Evolutionary conservation across 306 rosid genomes (phyloP).

Genomic region (Rosa lucieae): DNA sequence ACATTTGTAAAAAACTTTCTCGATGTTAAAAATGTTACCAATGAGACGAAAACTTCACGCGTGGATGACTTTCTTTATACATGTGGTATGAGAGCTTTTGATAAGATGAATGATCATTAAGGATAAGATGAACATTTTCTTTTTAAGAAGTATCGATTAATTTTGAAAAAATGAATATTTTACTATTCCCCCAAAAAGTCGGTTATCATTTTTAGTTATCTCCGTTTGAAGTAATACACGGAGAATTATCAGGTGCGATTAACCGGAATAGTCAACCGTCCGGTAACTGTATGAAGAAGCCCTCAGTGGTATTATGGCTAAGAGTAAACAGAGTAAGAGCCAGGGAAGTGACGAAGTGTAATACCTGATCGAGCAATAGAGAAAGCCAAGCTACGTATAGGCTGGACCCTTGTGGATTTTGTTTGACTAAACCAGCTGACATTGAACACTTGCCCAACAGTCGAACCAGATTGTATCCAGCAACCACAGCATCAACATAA

Average conservation of each 20-base stretch:
- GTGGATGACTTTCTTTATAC: too few species aligned
- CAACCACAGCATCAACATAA: conserved; percentile 49
- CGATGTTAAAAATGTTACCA: too few species aligned
- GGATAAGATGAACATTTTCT: too few species aligned
- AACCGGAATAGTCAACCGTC: neutral
- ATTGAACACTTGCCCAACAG: conserved; percentile 31
- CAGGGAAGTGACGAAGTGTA: neutral
- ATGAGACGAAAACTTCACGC: too few species aligned
- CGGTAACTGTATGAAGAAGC: neutral
- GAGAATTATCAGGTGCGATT: neutral
- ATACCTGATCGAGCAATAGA: conserved; percentile 74
- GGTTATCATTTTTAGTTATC: too few species aligned
- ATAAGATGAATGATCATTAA: too few species aligned
- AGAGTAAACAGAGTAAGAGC: neutral
- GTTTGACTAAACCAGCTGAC: conserved; percentile 23
- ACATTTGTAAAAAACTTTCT: too few species aligned
- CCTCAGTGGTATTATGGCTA: neutral
- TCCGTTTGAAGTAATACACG: too few species aligned
- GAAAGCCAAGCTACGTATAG: conserved; percentile 52
- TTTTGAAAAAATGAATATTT: too few species aligned
- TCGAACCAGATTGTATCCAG: conserved; percentile 63
- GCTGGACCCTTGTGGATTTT: conserved; percentile 17
- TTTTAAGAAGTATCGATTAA: too few species aligned
- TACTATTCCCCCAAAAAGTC: too few species aligned
- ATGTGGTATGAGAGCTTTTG: too few species aligned